phyloP scores from a whole-genome alignment of 257 asterid species.

The Fraxinus anomala region DNA sequence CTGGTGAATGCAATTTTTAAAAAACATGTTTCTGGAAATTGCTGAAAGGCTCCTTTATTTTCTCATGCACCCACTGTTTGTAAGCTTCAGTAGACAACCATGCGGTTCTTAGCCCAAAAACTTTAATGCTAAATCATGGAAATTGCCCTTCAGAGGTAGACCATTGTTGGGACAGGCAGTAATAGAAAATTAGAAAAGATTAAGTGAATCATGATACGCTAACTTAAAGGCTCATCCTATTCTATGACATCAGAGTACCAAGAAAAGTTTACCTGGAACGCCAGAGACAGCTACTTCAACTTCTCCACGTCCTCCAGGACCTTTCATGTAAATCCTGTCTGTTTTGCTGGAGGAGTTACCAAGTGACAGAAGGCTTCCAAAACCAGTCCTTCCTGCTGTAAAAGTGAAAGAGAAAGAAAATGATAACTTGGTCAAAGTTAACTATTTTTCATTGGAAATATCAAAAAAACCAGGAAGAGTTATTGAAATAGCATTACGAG shows the following conservation, averaged over 20 bases:
- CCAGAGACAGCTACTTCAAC: conserved; percentile 99
- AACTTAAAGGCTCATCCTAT: neutral
- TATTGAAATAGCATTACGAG: neutral
- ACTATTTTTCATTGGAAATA: conserved; percentile 1
- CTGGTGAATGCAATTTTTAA: neutral
- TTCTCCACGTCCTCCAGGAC: conserved; percentile 99
- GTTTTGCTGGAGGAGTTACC: conserved; percentile 90
- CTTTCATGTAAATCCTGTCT: conserved; percentile 92
- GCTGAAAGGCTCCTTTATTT: neutral
- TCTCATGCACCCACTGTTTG: neutral
- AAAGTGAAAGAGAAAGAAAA: conserved; percentile 10
- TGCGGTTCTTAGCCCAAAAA: neutral
- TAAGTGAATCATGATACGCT: neutral
- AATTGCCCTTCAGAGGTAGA: neutral
- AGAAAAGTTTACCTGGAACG: conserved; percentile 59
- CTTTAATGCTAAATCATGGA: neutral
- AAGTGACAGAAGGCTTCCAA: conserved; percentile 91
- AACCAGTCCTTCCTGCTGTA: conserved; percentile 89
- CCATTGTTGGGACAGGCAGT: neutral
- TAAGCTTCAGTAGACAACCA: neutral
- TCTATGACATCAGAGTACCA: conserved; percentile 14
- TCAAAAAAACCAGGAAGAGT: conserved; percentile 6
- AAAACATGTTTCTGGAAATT: neutral
- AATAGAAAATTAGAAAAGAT: neutral
- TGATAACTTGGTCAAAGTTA: conserved; percentile 11